These are phyloP conservation scores for Colletotrichum euphorbiae DNA, from an alignment of 2,329 filamentous ascomycete genomes.

Conservation along the genomic window DNA sequence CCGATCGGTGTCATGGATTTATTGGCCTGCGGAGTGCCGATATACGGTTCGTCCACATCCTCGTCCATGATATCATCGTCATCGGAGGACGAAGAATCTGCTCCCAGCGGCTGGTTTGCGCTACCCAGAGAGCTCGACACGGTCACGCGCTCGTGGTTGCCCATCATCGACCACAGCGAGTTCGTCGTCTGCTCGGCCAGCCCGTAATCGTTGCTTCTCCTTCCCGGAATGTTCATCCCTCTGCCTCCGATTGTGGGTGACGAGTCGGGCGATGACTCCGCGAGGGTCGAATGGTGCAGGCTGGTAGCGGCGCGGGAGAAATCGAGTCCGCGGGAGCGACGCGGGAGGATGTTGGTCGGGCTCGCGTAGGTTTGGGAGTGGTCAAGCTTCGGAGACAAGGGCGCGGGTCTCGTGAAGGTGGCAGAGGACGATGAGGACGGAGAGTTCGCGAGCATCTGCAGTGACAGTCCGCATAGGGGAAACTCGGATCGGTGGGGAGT, in stretches of 20 bases:
- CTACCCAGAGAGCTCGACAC: slow-evolving; percentile 85
- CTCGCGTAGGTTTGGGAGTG: slow-evolving; percentile 87
- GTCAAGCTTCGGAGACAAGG: slow-evolving; percentile 88
- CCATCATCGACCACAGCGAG: slow-evolving; percentile 78
- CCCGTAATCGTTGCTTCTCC: slow-evolving; percentile 61
- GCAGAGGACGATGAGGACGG: slow-evolving; percentile 44
- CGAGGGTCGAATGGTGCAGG: slow-evolving; percentile 93
- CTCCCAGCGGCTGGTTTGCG: slow-evolving; percentile 76
- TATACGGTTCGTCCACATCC: slow-evolving; percentile 82
- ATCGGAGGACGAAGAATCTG: slow-evolving; percentile 82
- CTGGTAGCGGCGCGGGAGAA: slow-evolving; percentile 95
- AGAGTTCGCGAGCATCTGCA: slow-evolving; percentile 73
- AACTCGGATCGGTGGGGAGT: slow-evolving; percentile 80
- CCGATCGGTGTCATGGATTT: slow-evolving; percentile 65
- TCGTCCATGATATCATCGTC: slow-evolving; percentile 79
- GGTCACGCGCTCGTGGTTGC: slow-evolving; percentile 74
- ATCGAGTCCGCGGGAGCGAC: slow-evolving; percentile 89
- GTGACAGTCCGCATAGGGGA: slow-evolving; percentile 71
- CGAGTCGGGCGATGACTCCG: slow-evolving; percentile 89
- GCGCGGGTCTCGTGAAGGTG: slow-evolving; percentile 65
- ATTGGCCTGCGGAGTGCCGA: slow-evolving; percentile 83
- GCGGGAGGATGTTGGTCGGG: slow-evolving; percentile 87
- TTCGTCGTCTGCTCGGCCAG: slow-evolving; percentile 74
- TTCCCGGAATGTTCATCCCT: slow-evolving; percentile 71
- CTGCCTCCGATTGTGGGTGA: slow-evolving; percentile 84